Base-by-base conservation (phyloP, 495 filamentous ascomycete species). In the Xylaria nigripes region DNA sequence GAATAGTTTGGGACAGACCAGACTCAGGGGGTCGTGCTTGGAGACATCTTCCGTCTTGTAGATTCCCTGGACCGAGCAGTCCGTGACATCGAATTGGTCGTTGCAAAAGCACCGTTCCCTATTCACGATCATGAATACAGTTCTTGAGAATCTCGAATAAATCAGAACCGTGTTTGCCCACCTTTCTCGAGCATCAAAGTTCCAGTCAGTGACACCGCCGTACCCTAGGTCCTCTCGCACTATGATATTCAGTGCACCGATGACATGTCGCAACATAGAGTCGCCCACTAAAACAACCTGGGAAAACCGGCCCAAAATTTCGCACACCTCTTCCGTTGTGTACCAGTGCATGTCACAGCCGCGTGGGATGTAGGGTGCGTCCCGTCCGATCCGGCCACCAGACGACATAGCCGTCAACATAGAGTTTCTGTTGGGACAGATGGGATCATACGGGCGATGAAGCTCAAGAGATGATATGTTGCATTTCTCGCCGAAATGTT, bases 151-250 rank as follows among this genome's bases (percentile, higher is more conserved):
- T 13, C 10, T 24, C 2, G 23, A 22, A 8, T 8, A 29, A 29
- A 29, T 46, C 18, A 30, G 21, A 36, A 25, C 24, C 19, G 15
- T 44, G 3, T 48, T 18, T 16, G 25, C 67, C 29, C 59, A 76
- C 76, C 64, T 75, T 55, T 79, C 76, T 36, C 74, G 61, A n/a
- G 65, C 55, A 5, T 66, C 59, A 48, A 79, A 79, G 49, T 79
- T 79, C 76, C 76, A 79, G 60, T 78, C 67, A 6, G 76, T 79
- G 10, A 79, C 76, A 42, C 73, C 76, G 21, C 76, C 76, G 45
- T 76, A 79, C 24, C 76, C 76, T 45, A 79, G 47, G 59, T 79
- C 71, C 57, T 74, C 71, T 21, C 76, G 64, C 30, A 79, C 55
- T 29, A 78, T 51, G 22, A 79, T 71, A 52, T 79, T 79, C 47